Evolutionary conservation across 176 grass and related monocot species (phyloP).

Genomic region (Olyra latifolia): DNA sequence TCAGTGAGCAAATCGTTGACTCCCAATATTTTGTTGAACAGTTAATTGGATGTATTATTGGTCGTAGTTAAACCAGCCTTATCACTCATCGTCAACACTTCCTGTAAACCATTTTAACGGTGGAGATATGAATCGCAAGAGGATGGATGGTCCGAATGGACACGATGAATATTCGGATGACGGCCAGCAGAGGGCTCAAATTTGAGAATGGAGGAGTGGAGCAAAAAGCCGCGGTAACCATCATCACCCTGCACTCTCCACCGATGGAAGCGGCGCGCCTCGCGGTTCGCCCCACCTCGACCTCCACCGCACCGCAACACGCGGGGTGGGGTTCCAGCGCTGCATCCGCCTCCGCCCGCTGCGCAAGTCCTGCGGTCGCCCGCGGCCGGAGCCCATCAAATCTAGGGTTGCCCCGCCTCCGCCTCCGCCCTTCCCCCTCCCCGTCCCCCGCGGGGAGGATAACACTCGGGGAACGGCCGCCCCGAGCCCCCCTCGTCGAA

Average conservation of each 20-base stretch:
- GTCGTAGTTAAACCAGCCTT: no score
- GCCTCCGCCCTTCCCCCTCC: neutral
- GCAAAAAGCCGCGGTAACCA: neutral
- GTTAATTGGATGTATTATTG: no score
- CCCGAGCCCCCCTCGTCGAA: neutral
- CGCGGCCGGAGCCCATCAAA: conserved; percentile 1
- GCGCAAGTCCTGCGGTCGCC: neutral
- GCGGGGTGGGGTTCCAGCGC: neutral
- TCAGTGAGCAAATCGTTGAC: no score
- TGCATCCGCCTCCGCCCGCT: neutral
- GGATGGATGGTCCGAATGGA: no score
- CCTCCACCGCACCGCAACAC: neutral
- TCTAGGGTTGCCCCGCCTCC: conserved; percentile 38
- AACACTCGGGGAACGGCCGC: neutral
- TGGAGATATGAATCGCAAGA: no score
- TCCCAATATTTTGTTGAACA: no score
- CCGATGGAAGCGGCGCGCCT: neutral
- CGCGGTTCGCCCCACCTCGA: neutral
- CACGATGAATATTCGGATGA: no score
- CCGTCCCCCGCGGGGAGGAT: neutral
- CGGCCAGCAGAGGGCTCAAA: no score
- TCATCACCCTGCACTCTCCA: neutral
- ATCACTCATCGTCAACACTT: no score
- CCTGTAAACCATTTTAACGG: no score
- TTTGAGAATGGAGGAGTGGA: no score